These are phyloP conservation scores for Lecanicillium sp. DNA, from an alignment of 2,329 filamentous ascomycete genomes.

Conservation along the genomic window DNA sequence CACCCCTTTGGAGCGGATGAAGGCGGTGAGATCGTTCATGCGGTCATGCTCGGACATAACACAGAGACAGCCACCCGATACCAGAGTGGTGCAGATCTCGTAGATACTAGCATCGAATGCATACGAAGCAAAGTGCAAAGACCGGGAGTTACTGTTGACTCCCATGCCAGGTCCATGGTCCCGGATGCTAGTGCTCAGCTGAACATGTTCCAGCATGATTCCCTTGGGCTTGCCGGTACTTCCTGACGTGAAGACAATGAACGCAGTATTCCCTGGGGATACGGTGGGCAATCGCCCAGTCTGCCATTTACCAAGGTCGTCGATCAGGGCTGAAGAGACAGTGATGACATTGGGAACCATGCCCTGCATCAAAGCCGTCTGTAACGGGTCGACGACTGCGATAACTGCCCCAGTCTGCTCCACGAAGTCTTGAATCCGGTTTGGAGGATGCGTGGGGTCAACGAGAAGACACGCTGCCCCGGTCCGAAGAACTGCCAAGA, in stretches of 20 bases:
- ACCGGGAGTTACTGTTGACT: constrained; percentile 39
- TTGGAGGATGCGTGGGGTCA: constrained; percentile 17
- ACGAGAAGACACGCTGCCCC: constrained; percentile 38
- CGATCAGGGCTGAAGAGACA: too few relatives aligned
- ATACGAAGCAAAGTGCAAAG: constrained; percentile 43
- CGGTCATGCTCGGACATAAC: constrained; percentile 39
- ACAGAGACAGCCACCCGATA: constrained; percentile 46
- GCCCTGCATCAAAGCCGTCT: not conserved
- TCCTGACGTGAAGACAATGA: constrained; percentile 20
- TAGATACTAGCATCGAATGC: constrained; percentile 39
- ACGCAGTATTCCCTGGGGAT: constrained; percentile 11
- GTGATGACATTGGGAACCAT: not conserved
- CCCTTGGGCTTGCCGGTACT: constrained; percentile 21
- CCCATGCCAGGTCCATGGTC: constrained; percentile 38
- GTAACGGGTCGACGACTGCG: not conserved
- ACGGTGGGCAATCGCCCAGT: not conserved
- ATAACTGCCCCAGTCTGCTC: not conserved
- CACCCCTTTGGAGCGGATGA: constrained; percentile 36
- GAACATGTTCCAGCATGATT: constrained; percentile 32
- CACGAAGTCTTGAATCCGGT: constrained; percentile 1
- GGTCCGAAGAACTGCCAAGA: constrained; percentile 32
- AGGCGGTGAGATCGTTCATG: constrained; percentile 35
- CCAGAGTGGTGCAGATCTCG: constrained; percentile 38
- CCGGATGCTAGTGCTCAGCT: constrained; percentile 42
- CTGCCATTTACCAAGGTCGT: not conserved